These are phyloP conservation scores for Haplographium delicatum DNA, from an alignment of 495 filamentous ascomycete species.

Conservation along the genomic window DNA sequence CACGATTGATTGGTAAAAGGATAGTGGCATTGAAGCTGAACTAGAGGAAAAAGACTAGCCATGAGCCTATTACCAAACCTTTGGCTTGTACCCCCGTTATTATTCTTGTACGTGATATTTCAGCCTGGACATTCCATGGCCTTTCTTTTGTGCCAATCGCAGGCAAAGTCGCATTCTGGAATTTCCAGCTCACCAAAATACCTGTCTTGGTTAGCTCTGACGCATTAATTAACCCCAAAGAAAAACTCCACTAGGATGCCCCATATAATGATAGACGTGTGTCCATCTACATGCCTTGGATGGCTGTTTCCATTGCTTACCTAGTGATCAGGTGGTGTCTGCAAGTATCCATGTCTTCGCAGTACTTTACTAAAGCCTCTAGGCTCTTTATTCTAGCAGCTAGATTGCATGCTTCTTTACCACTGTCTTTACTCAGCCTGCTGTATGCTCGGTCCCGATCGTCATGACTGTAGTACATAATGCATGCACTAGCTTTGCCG, in stretches of 20 bases:
- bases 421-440: slow-evolving; percentile 40
- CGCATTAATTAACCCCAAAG: too few relatives aligned
- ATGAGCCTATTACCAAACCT: too few relatives aligned
- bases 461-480: slow-evolving; percentile 82
- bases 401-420: slow-evolving; percentile 25
- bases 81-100: too few relatives aligned
- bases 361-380: slow-evolving; percentile 66
- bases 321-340: slow-evolving; percentile 70
- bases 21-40: too few relatives aligned
- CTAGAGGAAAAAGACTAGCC: too few relatives aligned
- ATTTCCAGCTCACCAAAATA: slow-evolving; percentile 62
- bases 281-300: too few relatives aligned
- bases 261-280: too few relatives aligned
- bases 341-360: slow-evolving; percentile 68
- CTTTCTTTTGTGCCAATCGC: slow-evolving; percentile 93
- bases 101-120: too few relatives aligned
- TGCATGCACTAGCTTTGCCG: slow-evolving; percentile 76
- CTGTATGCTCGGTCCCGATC: slow-evolving; percentile 72
- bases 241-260: too few relatives aligned
- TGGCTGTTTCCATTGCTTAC: slow-evolving; percentile 35
- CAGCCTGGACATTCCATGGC: too few relatives aligned
- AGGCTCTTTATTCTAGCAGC: slow-evolving; percentile 41
- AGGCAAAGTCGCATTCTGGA: slow-evolving; percentile 74
- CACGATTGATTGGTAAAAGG: too few relatives aligned
- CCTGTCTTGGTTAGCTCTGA: neutral